These are phyloP conservation scores for Symbiodinium natans DNA, from an alignment of 73 alveolate species.

Conservation along the genomic window DNA sequence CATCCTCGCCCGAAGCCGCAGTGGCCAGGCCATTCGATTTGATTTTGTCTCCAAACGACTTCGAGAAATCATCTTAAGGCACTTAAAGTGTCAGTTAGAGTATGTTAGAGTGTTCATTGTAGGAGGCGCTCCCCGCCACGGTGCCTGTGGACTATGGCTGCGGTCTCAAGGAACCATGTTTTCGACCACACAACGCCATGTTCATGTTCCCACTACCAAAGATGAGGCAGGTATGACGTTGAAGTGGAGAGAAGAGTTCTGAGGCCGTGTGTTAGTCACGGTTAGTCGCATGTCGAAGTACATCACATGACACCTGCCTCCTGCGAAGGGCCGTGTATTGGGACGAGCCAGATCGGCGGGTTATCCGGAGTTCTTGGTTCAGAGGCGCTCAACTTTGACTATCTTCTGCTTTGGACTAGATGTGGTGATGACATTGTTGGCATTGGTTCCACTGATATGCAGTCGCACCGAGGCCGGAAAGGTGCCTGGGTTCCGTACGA, in stretches of 20 bases:
- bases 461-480: constrained; percentile 8
- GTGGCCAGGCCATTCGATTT: constrained; percentile 2
- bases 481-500: constrained; percentile 88
- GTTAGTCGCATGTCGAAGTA: not conserved
- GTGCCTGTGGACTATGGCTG: constrained; percentile 77
- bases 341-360: constrained; percentile 88
- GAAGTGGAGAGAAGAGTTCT: constrained; percentile 71
- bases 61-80: too few relatives aligned
- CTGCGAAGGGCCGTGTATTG: constrained; percentile 61
- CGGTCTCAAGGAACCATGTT: not conserved
- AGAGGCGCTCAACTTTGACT: not conserved
- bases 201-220: not conserved
- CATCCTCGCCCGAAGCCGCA: constrained; percentile 37
- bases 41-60: too few relatives aligned
- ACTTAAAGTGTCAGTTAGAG: too few relatives aligned
- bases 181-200: not conserved
- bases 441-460: not conserved
- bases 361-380: constrained; percentile 85
- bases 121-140: constrained; percentile 50
- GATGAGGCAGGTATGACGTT: constrained; percentile 80
- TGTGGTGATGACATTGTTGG: not conserved
- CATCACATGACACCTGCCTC: not conserved
- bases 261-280: constrained; percentile 6
- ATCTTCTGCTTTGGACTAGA: not conserved
- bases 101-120: too few relatives aligned